Evolutionary conservation across 139 green algal genomes (phyloP).

Genomic region (Auxenochlorella pyrenoidosa): DNA sequence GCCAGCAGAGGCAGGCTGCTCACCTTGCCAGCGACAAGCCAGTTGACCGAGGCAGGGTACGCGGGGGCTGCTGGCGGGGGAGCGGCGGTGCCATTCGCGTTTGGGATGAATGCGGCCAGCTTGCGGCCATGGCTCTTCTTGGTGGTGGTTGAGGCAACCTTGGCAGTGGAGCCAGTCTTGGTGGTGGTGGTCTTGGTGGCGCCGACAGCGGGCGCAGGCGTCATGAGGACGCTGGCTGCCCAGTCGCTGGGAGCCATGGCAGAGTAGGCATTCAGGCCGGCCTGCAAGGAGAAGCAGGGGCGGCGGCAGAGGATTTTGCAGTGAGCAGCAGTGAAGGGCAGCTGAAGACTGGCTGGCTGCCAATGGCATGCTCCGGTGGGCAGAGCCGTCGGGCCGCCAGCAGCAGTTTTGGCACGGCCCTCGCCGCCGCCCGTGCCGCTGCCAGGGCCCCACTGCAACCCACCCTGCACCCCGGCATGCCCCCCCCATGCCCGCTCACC

Average conservation of each 20-base stretch:
- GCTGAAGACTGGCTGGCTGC: too few species aligned
- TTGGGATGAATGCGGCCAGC: background rate
- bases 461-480: background rate
- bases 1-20: too few species aligned
- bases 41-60: background rate
- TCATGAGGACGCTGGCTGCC: background rate
- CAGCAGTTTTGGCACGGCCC: too few species aligned
- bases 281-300: too few species aligned
- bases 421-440: too few species aligned
- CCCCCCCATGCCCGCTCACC: background rate
- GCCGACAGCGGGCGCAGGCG: background rate
- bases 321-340: too few species aligned
- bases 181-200: background rate
- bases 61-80: background rate
- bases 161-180: background rate
- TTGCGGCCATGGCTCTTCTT: background rate
- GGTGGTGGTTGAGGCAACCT: too few species aligned
- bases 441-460: too few species aligned
- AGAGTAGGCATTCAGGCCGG: constrained; percentile 16
- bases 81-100: background rate
- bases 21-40: background rate
- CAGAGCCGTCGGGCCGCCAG: too few species aligned
- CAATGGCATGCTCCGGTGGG: too few species aligned
- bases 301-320: too few species aligned
- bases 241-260: background rate